Evolutionary conservation across 2,329 filamentous ascomycete species (phyloP), one percentile per base, ranked within the genome.

Genomic region (Shiraia sp.): DNA sequence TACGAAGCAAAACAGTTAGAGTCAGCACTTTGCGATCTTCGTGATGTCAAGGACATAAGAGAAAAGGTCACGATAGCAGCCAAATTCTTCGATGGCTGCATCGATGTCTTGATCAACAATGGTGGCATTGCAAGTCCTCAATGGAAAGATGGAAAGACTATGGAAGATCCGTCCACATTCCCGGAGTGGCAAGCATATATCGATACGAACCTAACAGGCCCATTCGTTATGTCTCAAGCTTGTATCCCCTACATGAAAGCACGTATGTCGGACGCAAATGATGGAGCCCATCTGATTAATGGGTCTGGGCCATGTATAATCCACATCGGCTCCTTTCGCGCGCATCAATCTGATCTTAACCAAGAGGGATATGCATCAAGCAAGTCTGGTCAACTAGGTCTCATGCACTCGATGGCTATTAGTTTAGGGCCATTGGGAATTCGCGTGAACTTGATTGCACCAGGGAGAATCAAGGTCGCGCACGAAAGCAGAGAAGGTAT

Each of bases 371-470:
- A 79, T 54, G 76, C 75, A 13, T 68, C 76, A 1, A 77, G 73
- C 9, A 80, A 80, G 59, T 73, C 76, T 3, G 77, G 76, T 0
- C 59, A 79, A 34, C 56, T 79, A 9, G 77, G 77, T 0, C 49
- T 80, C 43, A 76, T 74, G 59, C 76, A 79, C 48, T 72, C 71
- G 19, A 72, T 79, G 73, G 71, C 75, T 10, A 73, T 76, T 24
- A 74, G 70, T 35, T 57, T 79, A 23, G 70, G 69, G 4, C 58
- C 63, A 17, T 60, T 72, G 22, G 69, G 72, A 2, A 71, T 80
- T 26, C 65, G 75, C 2, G 73, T 76, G 19, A 79, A 78, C 43
- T 52, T 72, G n/a, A 65, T 77, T 23, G 70, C 73, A 4, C 74
- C 75, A 0, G 74, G 75, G 2, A 61, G 73, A 35, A 72, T 76